Evolutionary conservation across 805 yeast species (phyloP).

Genomic region (Barnettozyma sp.): DNA sequence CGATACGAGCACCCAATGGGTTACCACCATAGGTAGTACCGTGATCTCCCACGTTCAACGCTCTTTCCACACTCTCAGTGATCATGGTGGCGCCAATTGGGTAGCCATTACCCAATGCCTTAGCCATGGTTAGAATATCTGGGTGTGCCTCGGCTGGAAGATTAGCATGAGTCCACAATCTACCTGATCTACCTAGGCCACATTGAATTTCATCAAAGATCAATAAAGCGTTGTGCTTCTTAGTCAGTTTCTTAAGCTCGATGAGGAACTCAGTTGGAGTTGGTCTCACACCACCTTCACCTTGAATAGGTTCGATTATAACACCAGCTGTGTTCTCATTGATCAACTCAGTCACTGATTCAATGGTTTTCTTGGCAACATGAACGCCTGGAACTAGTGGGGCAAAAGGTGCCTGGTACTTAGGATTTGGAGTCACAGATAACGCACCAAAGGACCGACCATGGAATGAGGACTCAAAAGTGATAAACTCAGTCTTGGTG

Average conservation of each 20-base stretch:
- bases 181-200: slow-evolving; percentile 91
- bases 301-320: slow-evolving; percentile 95
- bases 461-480: slow-evolving; percentile 89
- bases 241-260: slow-evolving; percentile 60
- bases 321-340: slow-evolving; percentile 62
- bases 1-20: slow-evolving; percentile 83
- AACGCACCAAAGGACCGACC: slow-evolving; percentile 94
- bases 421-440: slow-evolving; percentile 86
- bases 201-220: slow-evolving; percentile 96
- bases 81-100: slow-evolving; percentile 94
- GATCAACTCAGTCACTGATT: slow-evolving; percentile 45
- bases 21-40: slow-evolving; percentile 98
- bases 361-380: slow-evolving; percentile 57
- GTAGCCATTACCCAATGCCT: slow-evolving; percentile 93
- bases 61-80: slow-evolving; percentile 67
- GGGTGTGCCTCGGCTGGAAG: slow-evolving; percentile 82
- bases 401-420: slow-evolving; percentile 85
- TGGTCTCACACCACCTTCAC: slow-evolving; percentile 90
- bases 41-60: slow-evolving; percentile 84
- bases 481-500: slow-evolving; percentile 66
- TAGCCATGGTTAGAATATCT: slow-evolving; percentile 89
- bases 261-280: slow-evolving; percentile 57
- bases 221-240: slow-evolving; percentile 60
- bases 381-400: slow-evolving; percentile 89
- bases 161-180: slow-evolving; percentile 84